These are phyloP conservation scores for Syzygium syzygioides DNA, from an alignment of 441 rosid genomes.

Conservation along the genomic window DNA sequence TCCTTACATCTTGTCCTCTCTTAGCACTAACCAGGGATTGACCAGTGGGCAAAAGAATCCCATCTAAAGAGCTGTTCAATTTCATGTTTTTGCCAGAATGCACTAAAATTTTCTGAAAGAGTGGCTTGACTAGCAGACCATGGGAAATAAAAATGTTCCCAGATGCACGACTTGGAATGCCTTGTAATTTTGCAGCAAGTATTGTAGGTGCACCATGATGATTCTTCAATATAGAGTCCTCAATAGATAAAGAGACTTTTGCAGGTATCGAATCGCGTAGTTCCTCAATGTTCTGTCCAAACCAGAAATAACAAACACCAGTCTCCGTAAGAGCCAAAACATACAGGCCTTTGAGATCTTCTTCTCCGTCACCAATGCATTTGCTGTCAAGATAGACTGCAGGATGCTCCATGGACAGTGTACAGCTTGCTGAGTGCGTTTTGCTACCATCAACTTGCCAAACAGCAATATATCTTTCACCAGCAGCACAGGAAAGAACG, in stretches of 20 bases:
- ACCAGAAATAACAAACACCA: conserved; percentile 86
- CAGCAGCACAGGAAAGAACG: conserved; percentile 69
- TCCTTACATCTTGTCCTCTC: conserved; percentile 37
- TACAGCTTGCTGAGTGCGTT: conserved; percentile 79
- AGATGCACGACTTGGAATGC: conserved; percentile 41
- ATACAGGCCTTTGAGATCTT: conserved; percentile 36
- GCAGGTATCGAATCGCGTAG: conserved; percentile 52
- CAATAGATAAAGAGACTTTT: conserved; percentile 45
- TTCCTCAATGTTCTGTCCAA: conserved; percentile 53
- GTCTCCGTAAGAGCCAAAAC: conserved; percentile 75
- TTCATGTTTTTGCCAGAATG: conserved; percentile 50
- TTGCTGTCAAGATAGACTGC: conserved; percentile 68
- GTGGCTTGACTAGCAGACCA: conserved; percentile 73
- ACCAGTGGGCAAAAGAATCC: conserved; percentile 56
- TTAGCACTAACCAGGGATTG: conserved; percentile 43
- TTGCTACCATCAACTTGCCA: conserved; percentile 70
- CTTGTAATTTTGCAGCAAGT: conserved; percentile 80
- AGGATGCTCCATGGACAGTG: conserved; percentile 92
- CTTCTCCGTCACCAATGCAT: conserved; percentile 33
- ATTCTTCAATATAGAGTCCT: conserved; percentile 28
- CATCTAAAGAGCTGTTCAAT: conserved; percentile 56
- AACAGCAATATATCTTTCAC: conserved; percentile 68
- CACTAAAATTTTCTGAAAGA: conserved; percentile 67
- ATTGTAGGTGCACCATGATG: conserved; percentile 44
- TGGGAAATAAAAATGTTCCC: conserved; percentile 55